Conservation (phyloP, 495 filamentous ascomycete genomes). For the Geoglossum glabrum region DNA sequence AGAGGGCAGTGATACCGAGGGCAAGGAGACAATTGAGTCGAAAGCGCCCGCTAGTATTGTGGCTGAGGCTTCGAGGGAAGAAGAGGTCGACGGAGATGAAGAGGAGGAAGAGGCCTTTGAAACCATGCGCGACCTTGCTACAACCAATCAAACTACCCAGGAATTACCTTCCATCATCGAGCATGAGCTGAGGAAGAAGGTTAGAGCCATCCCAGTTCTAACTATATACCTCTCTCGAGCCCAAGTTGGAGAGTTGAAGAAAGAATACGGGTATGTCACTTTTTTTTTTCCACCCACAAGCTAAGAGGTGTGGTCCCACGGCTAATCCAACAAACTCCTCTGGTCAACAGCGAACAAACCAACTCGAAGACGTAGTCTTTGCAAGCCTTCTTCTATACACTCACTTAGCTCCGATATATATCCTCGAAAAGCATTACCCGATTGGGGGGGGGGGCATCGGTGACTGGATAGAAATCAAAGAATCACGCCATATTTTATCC, state of each 20-base stretch:
- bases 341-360: conserved; percentile 16
- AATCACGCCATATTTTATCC: neutral
- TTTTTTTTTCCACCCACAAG: neutral
- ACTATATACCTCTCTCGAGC: conserved; percentile 37
- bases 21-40: neutral
- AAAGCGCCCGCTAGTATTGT: neutral
- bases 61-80: conserved; percentile 4
- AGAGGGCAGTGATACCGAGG: no score
- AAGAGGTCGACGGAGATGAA: conserved; percentile 6
- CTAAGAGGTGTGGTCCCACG: neutral
- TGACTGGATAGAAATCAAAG: no score
- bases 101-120: conserved; percentile 6
- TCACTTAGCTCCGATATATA: no score
- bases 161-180: neutral
- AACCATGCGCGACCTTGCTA: neutral
- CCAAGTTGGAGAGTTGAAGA: conserved; percentile 30
- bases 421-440: no score
- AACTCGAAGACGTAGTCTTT: conserved; percentile 12
- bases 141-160: neutral
- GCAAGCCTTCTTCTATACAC: no score
- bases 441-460: no score
- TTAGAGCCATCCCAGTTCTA: conserved; percentile 25
- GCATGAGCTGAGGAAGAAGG: conserved; percentile 11
- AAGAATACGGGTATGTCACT: conserved; percentile 24
- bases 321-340: neutral